phyloP scores from a whole-genome alignment of 75 land plant species.

The Pinus tabuliformis region DNA sequence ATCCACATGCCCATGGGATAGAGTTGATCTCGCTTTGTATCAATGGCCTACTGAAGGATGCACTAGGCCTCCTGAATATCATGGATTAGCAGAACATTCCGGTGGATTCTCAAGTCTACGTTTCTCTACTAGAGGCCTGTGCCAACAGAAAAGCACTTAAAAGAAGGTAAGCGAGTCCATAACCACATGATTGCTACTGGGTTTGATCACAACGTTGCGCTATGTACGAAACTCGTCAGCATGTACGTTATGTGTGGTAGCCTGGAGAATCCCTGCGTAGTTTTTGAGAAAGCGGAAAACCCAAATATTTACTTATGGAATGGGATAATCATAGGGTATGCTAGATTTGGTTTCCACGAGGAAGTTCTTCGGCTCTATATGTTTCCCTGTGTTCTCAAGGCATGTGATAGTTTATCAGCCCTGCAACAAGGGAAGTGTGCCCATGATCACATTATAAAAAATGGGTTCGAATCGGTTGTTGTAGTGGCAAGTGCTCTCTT shows the following conservation, averaged over 20 bases:
- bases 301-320: conserved; percentile 36
- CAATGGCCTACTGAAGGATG: background rate
- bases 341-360: conserved; percentile 21
- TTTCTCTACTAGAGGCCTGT: background rate
- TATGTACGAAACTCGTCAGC: conserved; percentile 19
- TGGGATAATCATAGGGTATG: conserved; percentile 31
- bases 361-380: conserved; percentile 28
- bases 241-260: conserved; percentile 37
- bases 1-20: no score
- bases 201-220: background rate
- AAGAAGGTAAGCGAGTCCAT: background rate
- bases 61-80: background rate
- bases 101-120: background rate
- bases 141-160: background rate
- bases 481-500: conserved; percentile 16
- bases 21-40: background rate
- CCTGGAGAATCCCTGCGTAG: conserved; percentile 12
- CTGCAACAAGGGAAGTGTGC: conserved; percentile 10
- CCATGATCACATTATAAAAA: conserved; percentile 15
- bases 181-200: background rate
- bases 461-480: conserved; percentile 19
- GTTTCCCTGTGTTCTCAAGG: conserved; percentile 27
- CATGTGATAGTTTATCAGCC: conserved; percentile 25
- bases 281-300: conserved; percentile 17
- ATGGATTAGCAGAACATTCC: background rate